A percentile compares a stretch with the other conserved stretches of the same genome.
Evolutionary conservation across 2,329 filamentous ascomycete species (phyloP).

Genomic region (Stemphylium beticola): DNA sequence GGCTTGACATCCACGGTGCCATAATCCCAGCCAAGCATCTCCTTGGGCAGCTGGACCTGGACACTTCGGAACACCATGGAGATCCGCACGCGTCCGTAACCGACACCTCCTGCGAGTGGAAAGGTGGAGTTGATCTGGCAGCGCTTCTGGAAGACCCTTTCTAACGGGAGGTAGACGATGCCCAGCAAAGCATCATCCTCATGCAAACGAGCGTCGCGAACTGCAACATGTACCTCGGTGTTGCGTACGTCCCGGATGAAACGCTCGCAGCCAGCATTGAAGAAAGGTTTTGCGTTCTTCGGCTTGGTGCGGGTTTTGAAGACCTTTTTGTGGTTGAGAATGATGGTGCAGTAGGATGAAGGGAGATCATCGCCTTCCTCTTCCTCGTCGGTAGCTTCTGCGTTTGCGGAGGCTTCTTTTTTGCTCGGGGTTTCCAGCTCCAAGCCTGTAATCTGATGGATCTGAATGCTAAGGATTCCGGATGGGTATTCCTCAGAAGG

Average conservation of each 20-base stretch:
- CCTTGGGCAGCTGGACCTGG: conserved; percentile 64
- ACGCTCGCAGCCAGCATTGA: conserved; percentile 76
- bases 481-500: conserved; percentile 67
- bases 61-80: conserved; percentile 77
- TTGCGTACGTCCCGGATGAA: conserved; percentile 72
- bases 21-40: conserved; percentile 72
- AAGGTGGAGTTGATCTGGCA: conserved; percentile 71
- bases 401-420: conserved; percentile 54
- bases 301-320: conserved; percentile 78
- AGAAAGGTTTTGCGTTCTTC: conserved; percentile 79
- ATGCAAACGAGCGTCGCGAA: conserved; percentile 70
- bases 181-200: conserved; percentile 74
- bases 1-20: conserved; percentile 72
- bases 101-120: conserved; percentile 74
- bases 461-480: conserved; percentile 72
- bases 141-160: conserved; percentile 65
- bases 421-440: conserved; percentile 68
- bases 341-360: conserved; percentile 74
- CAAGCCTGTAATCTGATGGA: conserved; percentile 75
- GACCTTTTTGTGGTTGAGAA: conserved; percentile 72
- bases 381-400: conserved; percentile 63
- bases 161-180: conserved; percentile 70
- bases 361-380: conserved; percentile 70
- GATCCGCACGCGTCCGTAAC: conserved; percentile 70
- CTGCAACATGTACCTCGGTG: conserved; percentile 70